Evolutionary conservation across 164 flowering plant species (phyloP).

Genomic region (Echeveria elegans): DNA sequence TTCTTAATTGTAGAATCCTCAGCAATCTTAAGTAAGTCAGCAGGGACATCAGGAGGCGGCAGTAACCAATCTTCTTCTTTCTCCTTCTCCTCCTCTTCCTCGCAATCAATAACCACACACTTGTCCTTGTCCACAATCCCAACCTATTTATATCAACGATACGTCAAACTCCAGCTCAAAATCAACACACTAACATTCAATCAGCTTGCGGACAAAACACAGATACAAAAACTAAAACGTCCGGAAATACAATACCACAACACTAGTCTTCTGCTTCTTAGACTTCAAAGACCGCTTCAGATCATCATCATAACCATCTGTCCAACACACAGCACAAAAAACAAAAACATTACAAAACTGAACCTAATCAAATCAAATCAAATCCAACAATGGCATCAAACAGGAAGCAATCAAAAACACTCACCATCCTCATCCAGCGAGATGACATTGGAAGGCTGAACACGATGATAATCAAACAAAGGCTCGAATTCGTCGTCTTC

Average conservation of each 20-base stretch:
- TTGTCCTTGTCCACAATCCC: constrained; percentile 19
- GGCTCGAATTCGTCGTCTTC: constrained; percentile 59
- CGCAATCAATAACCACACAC: constrained; percentile 21
- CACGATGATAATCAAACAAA: constrained; percentile 61
- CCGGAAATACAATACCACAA: not conserved
- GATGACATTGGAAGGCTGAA: constrained; percentile 38
- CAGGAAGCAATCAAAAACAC: too few species aligned
- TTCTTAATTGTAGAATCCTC: constrained; percentile 57
- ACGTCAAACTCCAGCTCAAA: not conserved
- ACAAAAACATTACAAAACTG: too few species aligned
- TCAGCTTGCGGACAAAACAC: too few species aligned
- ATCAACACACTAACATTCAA: not conserved
- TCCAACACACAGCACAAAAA: not conserved
- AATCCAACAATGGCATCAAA: too few species aligned
- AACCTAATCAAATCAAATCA: too few species aligned
- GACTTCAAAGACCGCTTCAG: not conserved
- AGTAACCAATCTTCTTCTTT: constrained; percentile 74
- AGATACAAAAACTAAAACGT: too few species aligned
- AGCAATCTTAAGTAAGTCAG: constrained; percentile 12
- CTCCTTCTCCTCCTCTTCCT: constrained; percentile 29
- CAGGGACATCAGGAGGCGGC: constrained; percentile 50
- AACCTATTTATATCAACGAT: constrained; percentile 16
- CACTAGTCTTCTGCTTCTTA: constrained; percentile 2
- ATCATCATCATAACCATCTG: not conserved
- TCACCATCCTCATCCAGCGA: not conserved